Evolutionary conservation across 192 early-diverging fungal genomes (phyloP).

Genomic region (Mortierella claussenii): DNA sequence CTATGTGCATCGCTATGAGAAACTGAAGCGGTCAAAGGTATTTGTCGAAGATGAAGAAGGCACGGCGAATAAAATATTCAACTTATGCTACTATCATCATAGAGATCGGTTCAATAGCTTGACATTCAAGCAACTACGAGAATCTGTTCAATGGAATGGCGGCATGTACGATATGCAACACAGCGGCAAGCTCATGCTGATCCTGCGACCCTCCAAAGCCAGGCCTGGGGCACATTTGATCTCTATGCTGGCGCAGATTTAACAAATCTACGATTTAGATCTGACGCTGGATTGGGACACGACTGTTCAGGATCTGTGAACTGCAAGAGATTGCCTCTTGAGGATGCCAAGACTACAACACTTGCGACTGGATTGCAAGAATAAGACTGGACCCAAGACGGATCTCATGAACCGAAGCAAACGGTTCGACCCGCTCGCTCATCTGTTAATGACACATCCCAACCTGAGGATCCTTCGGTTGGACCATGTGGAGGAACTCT

Average conservation of each 20-base stretch:
- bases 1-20: conserved; percentile 9
- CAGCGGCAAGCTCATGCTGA: background rate
- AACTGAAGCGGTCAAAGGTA: conserved; percentile 17
- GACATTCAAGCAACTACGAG: background rate
- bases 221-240: background rate
- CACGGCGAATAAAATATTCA: background rate
- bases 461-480: background rate
- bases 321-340: background rate
- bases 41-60: conserved; percentile 16
- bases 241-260: background rate
- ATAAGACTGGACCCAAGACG: background rate
- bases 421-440: conserved; percentile 1
- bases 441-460: background rate
- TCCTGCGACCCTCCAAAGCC: background rate
- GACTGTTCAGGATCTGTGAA: background rate
- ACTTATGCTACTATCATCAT: conserved; percentile 11
- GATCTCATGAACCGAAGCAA: conserved; percentile 1
- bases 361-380: conserved; percentile 1
- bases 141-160: background rate
- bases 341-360: background rate
- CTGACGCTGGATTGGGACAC: conserved; percentile 8
- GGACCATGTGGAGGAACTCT: background rate
- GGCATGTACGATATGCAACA: background rate
- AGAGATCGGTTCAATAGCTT: background rate
- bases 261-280: background rate